Evolutionary conservation across 2,329 filamentous ascomycete species (phyloP), one percentile per base, ranked within the genome.

Genomic region (Fusarium citri): DNA sequence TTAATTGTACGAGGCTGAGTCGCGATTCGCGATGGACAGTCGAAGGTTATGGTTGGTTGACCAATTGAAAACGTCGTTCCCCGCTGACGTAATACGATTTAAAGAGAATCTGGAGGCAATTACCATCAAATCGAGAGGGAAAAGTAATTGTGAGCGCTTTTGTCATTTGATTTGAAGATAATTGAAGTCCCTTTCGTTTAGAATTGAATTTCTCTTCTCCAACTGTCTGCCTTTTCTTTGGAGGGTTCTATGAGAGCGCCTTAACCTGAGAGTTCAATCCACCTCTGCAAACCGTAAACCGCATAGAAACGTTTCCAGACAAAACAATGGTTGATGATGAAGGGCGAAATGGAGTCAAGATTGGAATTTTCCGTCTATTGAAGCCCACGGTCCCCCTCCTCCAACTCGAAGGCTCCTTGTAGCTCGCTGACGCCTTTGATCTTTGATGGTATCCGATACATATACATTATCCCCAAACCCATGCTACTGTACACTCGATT

Each of bases 401-500:
- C 50, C 56, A 48, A 34, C 53, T 34, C 26, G 42, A 9, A 42
- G 51, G 37, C 48, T 53, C 57, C 40, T 42, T 41, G n/a, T 50
- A 43, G 62, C 43, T 59, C 57, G 50, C 48, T 55, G 54, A 59
- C 59, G 58, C 57, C 66, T 53, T 54, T 55, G 40, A 65, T 55
- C 54, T 64, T 37, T 28, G 56, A 43, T 72, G 69, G 63, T 74
- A 72, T 75, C 70, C 62, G 63, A 73, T 76, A 73, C 66, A 75
- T 76, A 71, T 76, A 74, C 72, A 76, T 71, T 61, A 56, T 66
- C 71, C 64, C 66, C 56, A 54, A 63, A 55, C 48, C 37, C 43
- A 58, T 74, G 56, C 64, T 76, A 75, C 61, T 76, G 53, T 76
- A 76, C 74, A 76, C 56, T 55, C 59, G 62, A 61, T 55, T 55